Base-by-base conservation (phyloP, 1,284 basidiomycete genomes). In the Crocinoboletus sp. region DNA sequence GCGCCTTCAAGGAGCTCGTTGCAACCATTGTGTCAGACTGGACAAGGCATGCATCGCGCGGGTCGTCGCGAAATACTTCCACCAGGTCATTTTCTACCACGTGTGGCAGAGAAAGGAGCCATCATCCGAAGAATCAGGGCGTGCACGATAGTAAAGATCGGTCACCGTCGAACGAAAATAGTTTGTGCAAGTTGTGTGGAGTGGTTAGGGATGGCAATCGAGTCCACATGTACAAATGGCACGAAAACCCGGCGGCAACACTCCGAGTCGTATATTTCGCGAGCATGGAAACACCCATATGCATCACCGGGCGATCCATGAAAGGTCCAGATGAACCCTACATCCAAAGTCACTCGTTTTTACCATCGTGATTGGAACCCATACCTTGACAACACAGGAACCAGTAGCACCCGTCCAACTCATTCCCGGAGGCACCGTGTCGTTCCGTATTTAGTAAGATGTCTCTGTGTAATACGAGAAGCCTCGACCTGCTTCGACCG, bases 71-170 rank as follows among this genome's bases (percentile, higher is more conserved):
- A 33, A 15, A 38, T 59, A 56, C 19, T 56, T 54, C 31, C 32
- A 28, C 43, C 59, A 54, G 11, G 43, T 45, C 15, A 55, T 55
- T 45, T 37, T 59, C 31, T 57, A 57, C 3, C 55, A 59, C 22
- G 35, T 8, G 2, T 59, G 54, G 57, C 45, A 57, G 29, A 40
- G 43, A 31, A 32, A 52, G 11, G 54, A 56, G 30, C 51, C 57
- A 6, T 41, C 37, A 1, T 54, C 57, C n/a, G n/a, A n/a, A n/a
- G n/a, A n/a, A n/a, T n/a, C n/a, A n/a, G n/a, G n/a, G n/a, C n/a
- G n/a, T n/a, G n/a, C n/a, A n/a, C n/a, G n/a, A n/a, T n/a, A n/a
- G n/a, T n/a, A n/a, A n/a, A 2, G 23, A 25, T 8, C 12, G 42
- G 4, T 48, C 40, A 8, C 30, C 34, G 2, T 17, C 37, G 10